Percentiles rank a stretch among this genome's conserved stretches.
phyloP scores from a whole-genome alignment of 2,329 filamentous ascomycete species.

The Aspergillus pseudoterreus region DNA sequence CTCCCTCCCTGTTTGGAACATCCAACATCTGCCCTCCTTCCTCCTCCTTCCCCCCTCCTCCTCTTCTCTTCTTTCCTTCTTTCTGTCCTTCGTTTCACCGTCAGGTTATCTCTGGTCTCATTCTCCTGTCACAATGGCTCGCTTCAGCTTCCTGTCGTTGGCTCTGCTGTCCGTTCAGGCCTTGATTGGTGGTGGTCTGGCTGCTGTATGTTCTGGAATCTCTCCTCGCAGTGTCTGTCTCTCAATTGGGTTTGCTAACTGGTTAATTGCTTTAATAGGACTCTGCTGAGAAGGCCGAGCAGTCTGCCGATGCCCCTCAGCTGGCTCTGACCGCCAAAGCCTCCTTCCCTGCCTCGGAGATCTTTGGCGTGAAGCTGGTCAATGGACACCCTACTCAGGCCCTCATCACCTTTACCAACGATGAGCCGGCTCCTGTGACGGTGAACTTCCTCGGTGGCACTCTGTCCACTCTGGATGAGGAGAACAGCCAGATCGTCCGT shows the following conservation, averaged over 20 bases:
- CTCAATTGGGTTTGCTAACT: constrained; percentile 23
- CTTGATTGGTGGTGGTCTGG: constrained; percentile 61
- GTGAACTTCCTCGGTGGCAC: constrained; percentile 74
- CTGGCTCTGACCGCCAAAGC: constrained; percentile 54
- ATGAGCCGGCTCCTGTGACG: constrained; percentile 70
- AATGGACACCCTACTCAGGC: constrained; percentile 85
- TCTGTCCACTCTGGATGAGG: constrained; percentile 59
- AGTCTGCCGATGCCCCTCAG: constrained; percentile 60
- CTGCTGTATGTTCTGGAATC: constrained; percentile 50
- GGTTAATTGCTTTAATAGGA: constrained; percentile 32
- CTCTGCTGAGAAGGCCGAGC: constrained; percentile 62
- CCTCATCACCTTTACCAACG: constrained; percentile 77
- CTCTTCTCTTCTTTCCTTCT: constrained; percentile 5
- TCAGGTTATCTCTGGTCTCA: constrained; percentile 12
- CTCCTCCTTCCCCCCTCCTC: constrained; percentile 3
- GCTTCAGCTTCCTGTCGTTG: constrained; percentile 67
- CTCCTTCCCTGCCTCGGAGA: constrained; percentile 65
- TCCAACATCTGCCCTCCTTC: constrained; percentile 5
- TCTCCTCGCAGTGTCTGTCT: not conserved
- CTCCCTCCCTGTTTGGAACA: constrained; percentile 3
- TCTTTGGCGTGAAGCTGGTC: constrained; percentile 93
- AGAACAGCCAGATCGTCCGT: constrained; percentile 62
- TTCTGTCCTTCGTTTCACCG: constrained; percentile 16
- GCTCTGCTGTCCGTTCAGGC: constrained; percentile 68
- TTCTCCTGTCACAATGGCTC: constrained; percentile 58